phyloP scores from a whole-genome alignment of 179 eudicot species.

The Actinidia chinensis region DNA sequence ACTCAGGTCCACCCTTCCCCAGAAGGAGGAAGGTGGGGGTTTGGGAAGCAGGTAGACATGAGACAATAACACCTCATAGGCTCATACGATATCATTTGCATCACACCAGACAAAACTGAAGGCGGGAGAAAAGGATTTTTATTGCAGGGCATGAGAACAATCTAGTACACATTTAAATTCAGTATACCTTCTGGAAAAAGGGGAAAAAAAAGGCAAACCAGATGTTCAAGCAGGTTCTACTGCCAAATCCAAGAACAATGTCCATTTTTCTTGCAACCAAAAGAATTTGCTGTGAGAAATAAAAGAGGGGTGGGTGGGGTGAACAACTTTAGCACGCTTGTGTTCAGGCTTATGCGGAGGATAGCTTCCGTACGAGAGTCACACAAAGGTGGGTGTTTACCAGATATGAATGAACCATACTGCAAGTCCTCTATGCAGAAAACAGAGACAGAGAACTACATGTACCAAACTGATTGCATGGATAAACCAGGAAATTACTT shows the following conservation, averaged over 20 bases:
- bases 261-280: background rate
- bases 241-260: background rate
- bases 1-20: background rate
- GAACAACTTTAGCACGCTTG: background rate
- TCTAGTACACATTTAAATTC: background rate
- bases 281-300: background rate
- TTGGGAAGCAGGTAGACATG: background rate
- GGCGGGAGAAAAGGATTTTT: background rate
- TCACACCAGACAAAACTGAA: background rate
- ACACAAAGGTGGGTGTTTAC: background rate
- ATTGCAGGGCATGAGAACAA: background rate
- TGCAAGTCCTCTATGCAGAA: background rate
- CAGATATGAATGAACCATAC: background rate
- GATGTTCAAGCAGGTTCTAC: background rate
- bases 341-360: background rate
- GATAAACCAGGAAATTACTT: background rate
- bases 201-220: no score
- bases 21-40: background rate
- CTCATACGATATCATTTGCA: background rate
- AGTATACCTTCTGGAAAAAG: background rate
- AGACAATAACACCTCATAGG: background rate
- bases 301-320: background rate
- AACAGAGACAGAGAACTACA: background rate
- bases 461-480: background rate
- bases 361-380: background rate